Evolutionary conservation across 345 rosid genomes (phyloP), one percentile per base, ranked within the genome.

Genomic region (Euphorbia pulcherrima): DNA sequence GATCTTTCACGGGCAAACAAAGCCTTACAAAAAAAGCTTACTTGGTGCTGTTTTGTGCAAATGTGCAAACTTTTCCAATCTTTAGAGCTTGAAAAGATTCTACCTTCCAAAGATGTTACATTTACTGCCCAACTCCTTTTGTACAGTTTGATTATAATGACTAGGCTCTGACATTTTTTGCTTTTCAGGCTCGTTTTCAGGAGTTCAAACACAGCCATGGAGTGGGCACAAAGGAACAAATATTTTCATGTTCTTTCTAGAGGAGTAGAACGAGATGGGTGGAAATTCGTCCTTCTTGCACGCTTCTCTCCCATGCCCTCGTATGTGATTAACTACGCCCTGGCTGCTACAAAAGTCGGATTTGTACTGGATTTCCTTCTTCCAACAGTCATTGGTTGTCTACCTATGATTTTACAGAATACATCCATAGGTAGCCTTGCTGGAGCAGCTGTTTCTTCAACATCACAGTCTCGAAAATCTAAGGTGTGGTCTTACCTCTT

Each of bases 301-400:
- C 90, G 96, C 53, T 93, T 93, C 86, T 90, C 98, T 0, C 98
- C 97, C 37, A 82, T 93, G 64, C 97, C 97, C 18, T 93, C 97
- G 0, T 93, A 87, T 35, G 79, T 90, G 62, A 89, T 89, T 56
- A 93, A 93, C 81, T 93, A 93, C 69, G 96, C 89, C 30, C 82
- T 93, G 58, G 96, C 97, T 18, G 97, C 98, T 47, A 90, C 98
- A 24, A 73, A 85, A 14, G 88, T 93, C 37, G 77, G 89, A 72
- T 93, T 90, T 68, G 1, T 89, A n/a, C 70, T 84, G 68, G 97
- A 93, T 79, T 93, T 93, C 74, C 84, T 93, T 30, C 86, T 93
- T 40, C 97, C 98, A 0, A 89, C 98, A 0, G 80, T 90, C 41
- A 66, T 87, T 56, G 97, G 98, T 20, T 83, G 95, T 75, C 72